phyloP scores from a whole-genome alignment of 2,329 filamentous ascomycete species.

The Phyllosticta citrichinensis region DNA sequence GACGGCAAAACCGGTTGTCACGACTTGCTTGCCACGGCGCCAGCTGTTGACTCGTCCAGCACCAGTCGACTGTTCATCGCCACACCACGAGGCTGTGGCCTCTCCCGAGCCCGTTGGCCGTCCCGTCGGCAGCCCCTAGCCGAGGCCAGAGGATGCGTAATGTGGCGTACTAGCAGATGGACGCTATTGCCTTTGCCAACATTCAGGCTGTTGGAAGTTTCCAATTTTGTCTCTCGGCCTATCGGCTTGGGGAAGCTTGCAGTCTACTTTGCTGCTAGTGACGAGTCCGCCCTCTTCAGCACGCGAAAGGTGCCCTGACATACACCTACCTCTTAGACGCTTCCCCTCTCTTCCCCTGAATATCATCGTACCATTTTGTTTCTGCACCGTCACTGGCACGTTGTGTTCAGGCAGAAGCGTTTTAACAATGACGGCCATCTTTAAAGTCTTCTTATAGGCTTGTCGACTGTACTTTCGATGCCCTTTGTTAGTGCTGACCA shows the following conservation, averaged over 20 bases:
- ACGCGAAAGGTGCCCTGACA: neutral
- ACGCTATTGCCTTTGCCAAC: neutral
- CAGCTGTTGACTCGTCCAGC: neutral
- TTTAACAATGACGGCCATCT: neutral
- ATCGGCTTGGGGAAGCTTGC: neutral
- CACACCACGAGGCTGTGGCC: neutral
- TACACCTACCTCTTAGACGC: neutral
- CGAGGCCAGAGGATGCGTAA: neutral
- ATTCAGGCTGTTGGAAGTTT: neutral
- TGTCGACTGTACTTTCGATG: neutral
- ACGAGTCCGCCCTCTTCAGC: neutral
- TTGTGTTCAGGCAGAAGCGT: neutral
- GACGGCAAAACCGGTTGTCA: neutral
- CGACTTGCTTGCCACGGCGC: neutral
- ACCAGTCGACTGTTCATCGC: neutral
- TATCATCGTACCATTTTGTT: neutral
- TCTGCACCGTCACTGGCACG: neutral
- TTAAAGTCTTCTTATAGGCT: neutral
- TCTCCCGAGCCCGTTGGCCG: neutral
- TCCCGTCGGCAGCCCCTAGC: neutral
- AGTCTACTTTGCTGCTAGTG: neutral
- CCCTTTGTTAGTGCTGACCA: neutral
- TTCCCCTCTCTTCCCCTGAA: neutral
- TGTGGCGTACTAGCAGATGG: neutral
- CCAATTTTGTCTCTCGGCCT: neutral